A percentile compares a stretch with the other conserved stretches of the same genome.
Conservation (phyloP, 1,284 basidiomycete species). For the Xerocomus amazonicus region DNA sequence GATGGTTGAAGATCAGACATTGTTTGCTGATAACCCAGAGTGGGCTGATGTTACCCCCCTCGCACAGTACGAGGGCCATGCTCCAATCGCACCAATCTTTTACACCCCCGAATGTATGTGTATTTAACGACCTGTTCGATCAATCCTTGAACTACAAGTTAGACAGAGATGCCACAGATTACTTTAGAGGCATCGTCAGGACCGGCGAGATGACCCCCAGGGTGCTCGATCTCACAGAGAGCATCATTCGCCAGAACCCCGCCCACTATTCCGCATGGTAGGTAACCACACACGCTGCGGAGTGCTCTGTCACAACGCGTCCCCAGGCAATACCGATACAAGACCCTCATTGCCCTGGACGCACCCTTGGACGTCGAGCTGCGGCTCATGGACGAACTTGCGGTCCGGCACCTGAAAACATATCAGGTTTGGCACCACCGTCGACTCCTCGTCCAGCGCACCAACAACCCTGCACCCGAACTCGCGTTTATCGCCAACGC, state of each 20-base stretch:
- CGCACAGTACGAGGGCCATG: slow-evolving; percentile 74
- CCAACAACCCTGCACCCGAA: slow-evolving; percentile 57
- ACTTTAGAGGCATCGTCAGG: slow-evolving; percentile 82
- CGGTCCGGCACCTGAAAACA: slow-evolving; percentile 80
- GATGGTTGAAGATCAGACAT: slow-evolving; percentile 16
- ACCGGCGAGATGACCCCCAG: slow-evolving; percentile 73
- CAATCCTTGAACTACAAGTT: slow-evolving; percentile 8
- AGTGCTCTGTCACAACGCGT: background rate
- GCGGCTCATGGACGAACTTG: slow-evolving; percentile 79
- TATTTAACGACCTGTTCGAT: slow-evolving; percentile 3
- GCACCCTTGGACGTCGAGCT: slow-evolving; percentile 74
- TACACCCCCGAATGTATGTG: slow-evolving; percentile 82
- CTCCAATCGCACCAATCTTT: slow-evolving; percentile 84
- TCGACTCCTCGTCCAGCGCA: slow-evolving; percentile 67
- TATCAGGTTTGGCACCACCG: slow-evolving; percentile 99
- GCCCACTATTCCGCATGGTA: slow-evolving; percentile 95
- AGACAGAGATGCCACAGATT: slow-evolving; percentile 92
- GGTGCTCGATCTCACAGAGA: slow-evolving; percentile 82
- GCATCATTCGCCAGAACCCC: slow-evolving; percentile 83
- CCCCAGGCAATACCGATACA: slow-evolving; percentile 87
- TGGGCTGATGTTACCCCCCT: slow-evolving; percentile 82
- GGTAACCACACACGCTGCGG: slow-evolving; percentile 18
- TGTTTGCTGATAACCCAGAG: slow-evolving; percentile 63
- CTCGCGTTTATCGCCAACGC: slow-evolving; percentile 75
- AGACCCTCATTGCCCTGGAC: slow-evolving; percentile 68